Conservation (phyloP, 179 eudicot genomes). For the Heliamphora pulchella region DNA sequence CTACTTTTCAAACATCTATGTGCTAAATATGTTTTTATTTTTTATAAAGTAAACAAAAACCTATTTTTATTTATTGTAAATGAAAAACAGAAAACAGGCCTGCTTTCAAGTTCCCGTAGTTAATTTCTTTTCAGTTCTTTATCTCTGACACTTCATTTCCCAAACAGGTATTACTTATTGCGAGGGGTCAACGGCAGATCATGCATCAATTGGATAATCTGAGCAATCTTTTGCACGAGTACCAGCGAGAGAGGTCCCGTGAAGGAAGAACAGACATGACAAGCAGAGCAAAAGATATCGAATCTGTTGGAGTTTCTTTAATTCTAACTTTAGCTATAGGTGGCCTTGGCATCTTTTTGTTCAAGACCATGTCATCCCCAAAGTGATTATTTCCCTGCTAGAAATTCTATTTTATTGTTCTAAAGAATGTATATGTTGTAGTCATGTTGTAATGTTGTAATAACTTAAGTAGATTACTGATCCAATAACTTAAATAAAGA, state of each 20-base stretch:
- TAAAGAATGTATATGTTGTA: too few relatives aligned
- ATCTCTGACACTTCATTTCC: background rate
- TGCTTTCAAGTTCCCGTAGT: too few relatives aligned
- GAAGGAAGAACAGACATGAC: slow-evolving; percentile 32
- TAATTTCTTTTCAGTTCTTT: background rate
- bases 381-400: slow-evolving; percentile 15
- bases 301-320: slow-evolving; percentile 40
- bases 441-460: too few relatives aligned
- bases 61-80: too few relatives aligned
- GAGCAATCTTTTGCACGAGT: slow-evolving; percentile 52
- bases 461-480: too few relatives aligned
- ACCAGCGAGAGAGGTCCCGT: slow-evolving; percentile 42
- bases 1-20: too few relatives aligned
- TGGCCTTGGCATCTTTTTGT: slow-evolving; percentile 48
- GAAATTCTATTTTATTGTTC: background rate
- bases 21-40: too few relatives aligned
- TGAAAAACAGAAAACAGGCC: too few relatives aligned
- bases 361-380: slow-evolving; percentile 27
- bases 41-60: too few relatives aligned
- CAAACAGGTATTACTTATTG: slow-evolving; percentile 44
- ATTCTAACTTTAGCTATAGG: slow-evolving; percentile 52
- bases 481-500: too few relatives aligned
- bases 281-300: slow-evolving; percentile 22
- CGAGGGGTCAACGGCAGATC: slow-evolving; percentile 63
- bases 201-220: slow-evolving; percentile 70